Evolutionary conservation across 179 eudicot genomes (phyloP), one percentile per base, ranked within the genome.

Genomic region (Vitellaria paradoxa): DNA sequence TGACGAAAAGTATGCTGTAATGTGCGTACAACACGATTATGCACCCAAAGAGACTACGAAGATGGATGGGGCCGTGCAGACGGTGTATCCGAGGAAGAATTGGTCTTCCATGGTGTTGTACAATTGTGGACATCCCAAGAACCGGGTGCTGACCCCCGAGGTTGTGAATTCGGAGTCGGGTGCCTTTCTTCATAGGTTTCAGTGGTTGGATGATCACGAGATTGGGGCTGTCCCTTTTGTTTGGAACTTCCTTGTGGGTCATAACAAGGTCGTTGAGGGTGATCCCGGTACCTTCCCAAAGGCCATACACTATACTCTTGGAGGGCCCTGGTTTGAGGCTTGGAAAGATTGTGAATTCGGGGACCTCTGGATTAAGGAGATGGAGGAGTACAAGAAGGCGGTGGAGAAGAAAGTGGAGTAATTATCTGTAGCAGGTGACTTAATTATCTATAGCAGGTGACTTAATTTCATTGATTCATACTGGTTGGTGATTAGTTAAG

Each of bases 21-120:
- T 93, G 99, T 95, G 99, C 75, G 99, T 94, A 1, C 93, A 94
- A 66, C 97, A 94, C 72, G 99, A 95, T 83, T 95, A 95, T 47
- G 78, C 99, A 0, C 97, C 99, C 2, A 95, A 93, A 56, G 99
- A 95, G 81, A 93, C 92, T 8, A 95, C 99, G 2, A 95, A 95
- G 49, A 95, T 95, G 99, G 97, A 93, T 52, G 97, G 99, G 11
- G 97, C 89, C 5, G 93, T 93, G 3, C 97, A 95, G 63, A 95
- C 97, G 6, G 84, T 95, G 26, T 95, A 95, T 49, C 99, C 99
- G 0, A 84, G 99, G 77, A 95, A 95, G 89, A 93, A 95, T 65
- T 95, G 99, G 99, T 93, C 97, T 8, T 93, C 99, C 0, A 93
- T 95, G 99, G 99, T 95, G 61, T 68, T 95, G 80, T 95, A 95